A percentile compares a stretch with the other conserved stretches of the same genome.
Conservation (phyloP, 345 rosid species). For the Aquilaria malaccensis region DNA sequence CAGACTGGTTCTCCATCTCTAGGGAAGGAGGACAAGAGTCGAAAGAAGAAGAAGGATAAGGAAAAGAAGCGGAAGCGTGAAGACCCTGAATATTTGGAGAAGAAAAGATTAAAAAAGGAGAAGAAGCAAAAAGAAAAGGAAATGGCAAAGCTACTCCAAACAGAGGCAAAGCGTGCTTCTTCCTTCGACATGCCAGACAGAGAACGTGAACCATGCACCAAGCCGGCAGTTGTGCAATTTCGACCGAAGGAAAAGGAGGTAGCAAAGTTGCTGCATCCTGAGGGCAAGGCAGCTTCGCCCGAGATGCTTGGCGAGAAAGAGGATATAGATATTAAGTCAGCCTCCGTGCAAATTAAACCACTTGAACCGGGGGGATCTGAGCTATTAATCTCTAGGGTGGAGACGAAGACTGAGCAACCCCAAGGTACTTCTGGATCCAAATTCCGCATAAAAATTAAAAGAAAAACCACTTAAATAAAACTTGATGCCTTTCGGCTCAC, state of each 20-base stretch:
- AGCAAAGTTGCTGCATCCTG: too few relatives aligned
- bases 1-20: conserved; percentile 15
- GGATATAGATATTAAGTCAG: conserved; percentile 19
- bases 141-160: conserved; percentile 46
- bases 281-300: conserved; percentile 10
- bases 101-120: conserved; percentile 82
- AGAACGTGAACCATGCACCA: conserved; percentile 20
- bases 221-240: conserved; percentile 17
- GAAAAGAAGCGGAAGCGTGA: conserved; percentile 62
- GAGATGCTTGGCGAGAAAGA: conserved; percentile 19
- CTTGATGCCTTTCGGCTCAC: too few relatives aligned
- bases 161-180: conserved; percentile 22
- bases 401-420: conserved; percentile 41
- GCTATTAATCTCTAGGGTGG: conserved; percentile 25
- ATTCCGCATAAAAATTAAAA: conserved; percentile 69
- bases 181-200: conserved; percentile 18
- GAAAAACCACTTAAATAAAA: conserved; percentile 32
- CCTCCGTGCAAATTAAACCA: conserved; percentile 24
- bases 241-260: conserved; percentile 26
- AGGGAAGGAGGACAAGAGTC: conserved; percentile 38
- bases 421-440: conserved; percentile 41
- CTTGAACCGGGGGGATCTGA: conserved; percentile 36
- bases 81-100: conserved; percentile 60
- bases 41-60: conserved; percentile 38
- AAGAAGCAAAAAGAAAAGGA: conserved; percentile 78